A percentile compares a stretch with the other conserved stretches of the same genome.
These are phyloP conservation scores for Aspergillus phoenicis DNA, from an alignment of 2,329 filamentous ascomycete species.

Conservation along the genomic window DNA sequence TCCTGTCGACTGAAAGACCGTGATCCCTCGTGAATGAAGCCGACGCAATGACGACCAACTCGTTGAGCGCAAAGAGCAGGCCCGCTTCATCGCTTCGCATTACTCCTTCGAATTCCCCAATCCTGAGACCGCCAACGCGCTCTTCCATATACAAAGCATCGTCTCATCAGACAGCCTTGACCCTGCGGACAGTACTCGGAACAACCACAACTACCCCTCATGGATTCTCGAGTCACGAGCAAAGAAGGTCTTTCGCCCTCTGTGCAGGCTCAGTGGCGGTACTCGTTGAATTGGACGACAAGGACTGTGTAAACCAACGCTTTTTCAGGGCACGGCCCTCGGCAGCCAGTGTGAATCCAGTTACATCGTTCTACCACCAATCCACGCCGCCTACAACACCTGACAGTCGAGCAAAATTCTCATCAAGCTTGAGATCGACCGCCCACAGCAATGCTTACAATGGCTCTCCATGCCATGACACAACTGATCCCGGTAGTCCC, in stretches of 20 bases:
- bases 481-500: constrained; percentile 61
- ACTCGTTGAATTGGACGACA: constrained; percentile 74
- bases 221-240: constrained; percentile 79
- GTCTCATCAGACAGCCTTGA: constrained; percentile 56
- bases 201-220: constrained; percentile 83
- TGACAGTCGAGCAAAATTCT: constrained; percentile 61
- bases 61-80: constrained; percentile 40
- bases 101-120: constrained; percentile 78
- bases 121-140: constrained; percentile 62
- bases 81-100: constrained; percentile 57
- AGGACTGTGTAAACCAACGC: constrained; percentile 68
- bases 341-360: constrained; percentile 66
- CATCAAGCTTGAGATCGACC: constrained; percentile 54
- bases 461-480: constrained; percentile 54
- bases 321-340: constrained; percentile 86
- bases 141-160: constrained; percentile 58
- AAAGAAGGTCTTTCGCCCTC: constrained; percentile 75
- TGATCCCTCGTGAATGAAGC: constrained; percentile 26
- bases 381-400: constrained; percentile 61
- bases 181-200: constrained; percentile 82
- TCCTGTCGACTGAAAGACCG: constrained; percentile 27
- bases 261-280: constrained; percentile 94
- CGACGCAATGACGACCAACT: constrained; percentile 39
- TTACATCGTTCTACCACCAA: constrained; percentile 55
- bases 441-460: constrained; percentile 45